A percentile compares a stretch with the other conserved stretches of the same genome.
Evolutionary conservation across 1,284 basidiomycete species (phyloP).

Genomic region (Chondrostereum purpureum): DNA sequence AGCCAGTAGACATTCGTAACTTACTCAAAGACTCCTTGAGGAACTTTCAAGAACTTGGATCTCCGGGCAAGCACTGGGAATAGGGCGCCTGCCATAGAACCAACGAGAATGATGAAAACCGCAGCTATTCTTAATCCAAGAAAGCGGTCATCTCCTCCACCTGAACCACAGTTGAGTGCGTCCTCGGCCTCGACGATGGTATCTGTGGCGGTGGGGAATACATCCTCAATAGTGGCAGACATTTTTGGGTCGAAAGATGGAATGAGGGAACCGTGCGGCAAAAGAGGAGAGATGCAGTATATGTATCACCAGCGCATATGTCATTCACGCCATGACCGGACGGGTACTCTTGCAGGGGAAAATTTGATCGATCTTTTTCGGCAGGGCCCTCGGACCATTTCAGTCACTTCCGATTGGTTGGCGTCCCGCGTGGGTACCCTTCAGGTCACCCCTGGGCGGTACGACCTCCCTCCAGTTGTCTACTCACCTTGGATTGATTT

Average conservation of each 20-base stretch:
- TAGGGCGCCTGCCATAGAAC: constrained; percentile 65
- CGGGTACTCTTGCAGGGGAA: not conserved
- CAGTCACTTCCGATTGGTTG: too few species aligned
- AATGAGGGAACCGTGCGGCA: too few species aligned
- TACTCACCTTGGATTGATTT: too few species aligned
- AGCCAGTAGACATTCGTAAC: constrained; percentile 22
- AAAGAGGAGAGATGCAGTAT: too few species aligned
- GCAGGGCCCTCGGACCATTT: too few species aligned
- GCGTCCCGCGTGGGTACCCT: too few species aligned
- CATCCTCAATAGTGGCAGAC: not conserved
- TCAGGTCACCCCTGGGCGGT: too few species aligned
- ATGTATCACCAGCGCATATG: too few species aligned
- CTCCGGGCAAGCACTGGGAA: constrained; percentile 77
- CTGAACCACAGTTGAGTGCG: constrained; percentile 1
- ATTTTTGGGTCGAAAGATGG: not conserved
- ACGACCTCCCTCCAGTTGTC: too few species aligned
- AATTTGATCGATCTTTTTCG: not conserved
- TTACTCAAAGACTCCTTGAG: constrained; percentile 67
- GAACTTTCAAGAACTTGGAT: constrained; percentile 53
- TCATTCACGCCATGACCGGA: too few species aligned
- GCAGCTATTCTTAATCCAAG: constrained; percentile 67
- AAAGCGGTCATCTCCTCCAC: constrained; percentile 31
- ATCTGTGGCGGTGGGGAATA: not conserved
- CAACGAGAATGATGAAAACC: constrained; percentile 81
- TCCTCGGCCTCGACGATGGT: not conserved